Conservation (phyloP, 2,329 filamentous ascomycete genomes). For the Aspergillus phoenicis region DNA sequence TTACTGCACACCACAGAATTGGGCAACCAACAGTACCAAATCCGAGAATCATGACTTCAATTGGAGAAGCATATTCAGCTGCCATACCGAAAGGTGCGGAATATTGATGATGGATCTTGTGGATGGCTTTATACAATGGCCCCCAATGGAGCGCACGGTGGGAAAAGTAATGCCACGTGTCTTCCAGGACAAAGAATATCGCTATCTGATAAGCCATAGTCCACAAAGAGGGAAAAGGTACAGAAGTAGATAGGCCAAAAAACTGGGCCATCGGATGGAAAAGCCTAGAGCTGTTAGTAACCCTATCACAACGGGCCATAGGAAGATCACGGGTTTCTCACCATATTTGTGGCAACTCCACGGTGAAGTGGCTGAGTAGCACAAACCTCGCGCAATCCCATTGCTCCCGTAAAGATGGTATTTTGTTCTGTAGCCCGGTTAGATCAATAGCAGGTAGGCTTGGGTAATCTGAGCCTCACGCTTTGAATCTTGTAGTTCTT, state of each 20-base stretch:
- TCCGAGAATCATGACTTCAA: conserved; percentile 93
- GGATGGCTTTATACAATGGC: conserved; percentile 91
- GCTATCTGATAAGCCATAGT: conserved; percentile 91
- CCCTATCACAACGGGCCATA: background rate
- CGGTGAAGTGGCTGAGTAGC: conserved; percentile 92
- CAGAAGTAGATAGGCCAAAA: conserved; percentile 82
- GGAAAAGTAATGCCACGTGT: conserved; percentile 97
- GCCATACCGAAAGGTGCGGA: conserved; percentile 95
- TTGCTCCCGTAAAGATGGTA: conserved; percentile 90
- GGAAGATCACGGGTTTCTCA: conserved; percentile 27
- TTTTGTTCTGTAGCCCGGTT: conserved; percentile 63
- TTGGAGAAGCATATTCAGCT: conserved; percentile 95
- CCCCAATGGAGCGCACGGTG: conserved; percentile 93
- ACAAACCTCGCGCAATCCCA: conserved; percentile 93
- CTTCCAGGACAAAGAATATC: conserved; percentile 93
- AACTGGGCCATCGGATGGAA: conserved; percentile 96
- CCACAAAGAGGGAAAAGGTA: conserved; percentile 82
- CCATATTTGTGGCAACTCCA: conserved; percentile 98
- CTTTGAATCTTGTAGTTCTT: conserved; percentile 93
- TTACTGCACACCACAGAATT: conserved; percentile 79
- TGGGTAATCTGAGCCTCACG: conserved; percentile 52
- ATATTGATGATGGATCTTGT: conserved; percentile 99
- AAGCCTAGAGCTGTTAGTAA: conserved; percentile 54
- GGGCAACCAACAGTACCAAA: conserved; percentile 81
- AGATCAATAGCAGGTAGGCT: background rate